Evolutionary conservation across 306 rosid genomes (phyloP).

Genomic region (Quercus gilva): DNA sequence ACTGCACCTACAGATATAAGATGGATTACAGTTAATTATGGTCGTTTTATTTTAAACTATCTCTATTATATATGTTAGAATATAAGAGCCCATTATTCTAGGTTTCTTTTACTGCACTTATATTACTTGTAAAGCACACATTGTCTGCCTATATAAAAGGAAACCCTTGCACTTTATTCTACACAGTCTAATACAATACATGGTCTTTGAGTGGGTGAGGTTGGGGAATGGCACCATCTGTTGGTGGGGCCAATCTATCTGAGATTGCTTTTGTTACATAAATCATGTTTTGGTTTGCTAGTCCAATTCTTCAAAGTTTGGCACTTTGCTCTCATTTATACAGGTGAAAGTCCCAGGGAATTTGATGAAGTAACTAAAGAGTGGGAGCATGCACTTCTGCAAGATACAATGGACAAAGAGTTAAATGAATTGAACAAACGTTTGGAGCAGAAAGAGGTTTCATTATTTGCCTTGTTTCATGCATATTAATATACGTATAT

Average conservation of each 20-base stretch:
- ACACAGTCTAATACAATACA: too few species aligned
- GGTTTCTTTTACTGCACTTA: too few species aligned
- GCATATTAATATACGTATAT: background rate
- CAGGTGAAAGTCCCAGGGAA: constrained; percentile 56
- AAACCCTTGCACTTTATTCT: too few species aligned
- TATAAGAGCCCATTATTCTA: too few species aligned
- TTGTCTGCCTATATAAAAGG: too few species aligned
- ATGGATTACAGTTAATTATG: background rate
- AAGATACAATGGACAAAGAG: constrained; percentile 70
- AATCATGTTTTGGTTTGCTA: constrained; percentile 1
- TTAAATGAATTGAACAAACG: constrained; percentile 68
- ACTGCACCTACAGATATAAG: background rate
- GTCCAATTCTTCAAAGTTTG: constrained; percentile 27
- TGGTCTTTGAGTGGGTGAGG: background rate
- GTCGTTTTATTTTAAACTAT: background rate
- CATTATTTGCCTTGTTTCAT: constrained; percentile 1
- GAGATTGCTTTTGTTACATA: constrained; percentile 14
- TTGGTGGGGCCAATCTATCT: background rate
- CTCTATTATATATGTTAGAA: background rate
- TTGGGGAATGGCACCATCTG: constrained; percentile 14
- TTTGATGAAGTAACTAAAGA: constrained; percentile 59
- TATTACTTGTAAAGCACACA: too few species aligned
- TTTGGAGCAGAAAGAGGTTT: constrained; percentile 85
- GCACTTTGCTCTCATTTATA: constrained; percentile 12
- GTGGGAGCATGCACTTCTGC: constrained; percentile 65